phyloP scores from a whole-genome alignment of 2,329 filamentous ascomycete genomes.

The Raffaelea ambrosiae region DNA sequence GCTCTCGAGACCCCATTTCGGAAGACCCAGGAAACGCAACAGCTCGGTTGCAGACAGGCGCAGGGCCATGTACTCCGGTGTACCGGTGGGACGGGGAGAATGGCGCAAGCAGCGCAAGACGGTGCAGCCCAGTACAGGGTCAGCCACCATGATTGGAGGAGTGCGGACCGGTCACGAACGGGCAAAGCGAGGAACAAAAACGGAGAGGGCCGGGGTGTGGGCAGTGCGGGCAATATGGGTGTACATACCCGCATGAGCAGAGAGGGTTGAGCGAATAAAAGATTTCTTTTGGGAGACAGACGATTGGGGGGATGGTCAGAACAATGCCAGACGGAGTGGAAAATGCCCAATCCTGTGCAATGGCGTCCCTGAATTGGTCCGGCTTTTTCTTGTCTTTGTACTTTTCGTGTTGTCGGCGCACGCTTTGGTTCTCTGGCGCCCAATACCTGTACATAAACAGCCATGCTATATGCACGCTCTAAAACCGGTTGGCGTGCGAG shows the following conservation, averaged over 20 bases:
- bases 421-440: not conserved
- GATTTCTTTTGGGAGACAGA: not conserved
- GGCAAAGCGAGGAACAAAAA: not conserved
- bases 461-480: not conserved
- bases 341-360: not conserved
- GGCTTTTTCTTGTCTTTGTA: no score
- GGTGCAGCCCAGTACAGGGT: no score
- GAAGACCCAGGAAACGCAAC: not conserved
- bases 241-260: no score
- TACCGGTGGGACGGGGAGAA: no score
- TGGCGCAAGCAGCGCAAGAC: no score
- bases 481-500: no score
- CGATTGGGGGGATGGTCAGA: not conserved
- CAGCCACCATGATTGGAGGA: not conserved
- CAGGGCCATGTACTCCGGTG: not conserved
- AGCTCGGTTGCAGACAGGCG: not conserved
- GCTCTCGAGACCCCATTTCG: no score
- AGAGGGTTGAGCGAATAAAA: not conserved
- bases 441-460: not conserved
- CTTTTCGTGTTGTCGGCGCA: not conserved
- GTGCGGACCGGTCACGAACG: not conserved
- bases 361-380: slow-evolving; percentile 1
- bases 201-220: not conserved
- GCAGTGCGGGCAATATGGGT: no score
- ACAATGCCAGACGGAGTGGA: no score